A percentile compares a stretch with the other conserved stretches of the same genome.
Conservation (phyloP, 768 basidiomycete genomes). For the Suillus ampliporus region DNA sequence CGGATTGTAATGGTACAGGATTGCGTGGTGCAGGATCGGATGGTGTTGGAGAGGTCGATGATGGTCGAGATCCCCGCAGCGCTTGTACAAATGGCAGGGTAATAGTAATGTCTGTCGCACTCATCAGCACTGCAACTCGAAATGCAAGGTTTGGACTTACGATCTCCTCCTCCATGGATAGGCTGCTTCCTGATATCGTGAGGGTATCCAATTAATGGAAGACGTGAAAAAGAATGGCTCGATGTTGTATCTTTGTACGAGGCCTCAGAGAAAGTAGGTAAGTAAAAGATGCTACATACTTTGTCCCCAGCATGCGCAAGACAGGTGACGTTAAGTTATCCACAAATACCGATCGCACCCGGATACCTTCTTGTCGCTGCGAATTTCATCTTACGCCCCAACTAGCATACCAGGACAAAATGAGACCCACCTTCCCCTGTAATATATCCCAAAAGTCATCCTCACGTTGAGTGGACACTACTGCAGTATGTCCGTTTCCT, state of each 20-base stretch:
- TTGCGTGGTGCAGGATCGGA: no score
- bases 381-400: constrained; percentile 12
- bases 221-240: constrained; percentile 73
- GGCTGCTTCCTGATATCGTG: constrained; percentile 63
- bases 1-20: background rate
- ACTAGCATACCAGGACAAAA: background rate
- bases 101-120: constrained; percentile 56
- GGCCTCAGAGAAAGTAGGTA: background rate
- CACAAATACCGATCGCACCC: constrained; percentile 55
- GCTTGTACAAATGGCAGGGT: constrained; percentile 57
- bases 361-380: constrained; percentile 42
- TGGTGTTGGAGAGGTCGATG: background rate
- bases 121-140: background rate
- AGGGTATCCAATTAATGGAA: constrained; percentile 70
- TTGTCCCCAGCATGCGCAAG: constrained; percentile 61
- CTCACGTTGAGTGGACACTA: constrained; percentile 21
- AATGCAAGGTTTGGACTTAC: constrained; percentile 40
- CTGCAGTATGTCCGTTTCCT: background rate
- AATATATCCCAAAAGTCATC: constrained; percentile 41
- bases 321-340: constrained; percentile 55
- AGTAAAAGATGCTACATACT: constrained; percentile 37
- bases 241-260: constrained; percentile 47
- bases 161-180: constrained; percentile 49
- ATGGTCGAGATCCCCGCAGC: constrained; percentile 30
- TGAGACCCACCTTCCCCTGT: constrained; percentile 39